Base-by-base conservation (phyloP, 768 basidiomycete species). In the Suillus variegatus region DNA sequence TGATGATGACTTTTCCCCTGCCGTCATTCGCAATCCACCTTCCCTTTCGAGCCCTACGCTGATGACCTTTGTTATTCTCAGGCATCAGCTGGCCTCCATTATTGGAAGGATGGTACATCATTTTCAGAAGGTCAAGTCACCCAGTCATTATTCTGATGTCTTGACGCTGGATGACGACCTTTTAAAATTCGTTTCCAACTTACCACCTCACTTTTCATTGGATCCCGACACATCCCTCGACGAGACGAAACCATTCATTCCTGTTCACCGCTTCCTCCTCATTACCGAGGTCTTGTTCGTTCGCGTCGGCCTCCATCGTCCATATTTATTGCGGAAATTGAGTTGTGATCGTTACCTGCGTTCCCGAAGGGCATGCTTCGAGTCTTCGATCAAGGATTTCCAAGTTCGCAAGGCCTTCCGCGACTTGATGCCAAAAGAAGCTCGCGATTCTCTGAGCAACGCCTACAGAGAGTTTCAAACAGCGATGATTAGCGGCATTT, bases 91-190 rank as follows among this genome's bases (percentile, higher is more conserved):
- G 22, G 92, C 94, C 38, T 80, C 83, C 44, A 91, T 96, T 66
- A 95, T 96, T 65, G 95, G 94, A 18, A 89, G 88, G 40, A 94
- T 97, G 73, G 93, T 94, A 47, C 93, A 95, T 71, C 93, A 96
- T 78, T 97, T 95, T 78, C 95, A 97, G 74, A 90, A 91, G 78
- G 88, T 95, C 41, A 85, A 88, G 52, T 86, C 86, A 28, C 86
- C 82, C 65, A 89, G 88, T 64, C 92, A 92, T 70, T 97, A 97
- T 75, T 84, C 87, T 35, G 94, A 97, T 74, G 93, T 95, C 44
- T 74, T 91, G 52, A 78, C 83, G 1, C 82, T 97, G 36, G 95
- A 97, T 70, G 93, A 94, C 38, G 93, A 96, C 63, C 77, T 97
- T 46, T 81, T 91, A 62, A 86, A 85, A 69, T 94, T 95, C 72